Evolutionary conservation across 306 rosid genomes (phyloP), one percentile per base, ranked within the genome.

Genomic region (Acacia crassicarpa): DNA sequence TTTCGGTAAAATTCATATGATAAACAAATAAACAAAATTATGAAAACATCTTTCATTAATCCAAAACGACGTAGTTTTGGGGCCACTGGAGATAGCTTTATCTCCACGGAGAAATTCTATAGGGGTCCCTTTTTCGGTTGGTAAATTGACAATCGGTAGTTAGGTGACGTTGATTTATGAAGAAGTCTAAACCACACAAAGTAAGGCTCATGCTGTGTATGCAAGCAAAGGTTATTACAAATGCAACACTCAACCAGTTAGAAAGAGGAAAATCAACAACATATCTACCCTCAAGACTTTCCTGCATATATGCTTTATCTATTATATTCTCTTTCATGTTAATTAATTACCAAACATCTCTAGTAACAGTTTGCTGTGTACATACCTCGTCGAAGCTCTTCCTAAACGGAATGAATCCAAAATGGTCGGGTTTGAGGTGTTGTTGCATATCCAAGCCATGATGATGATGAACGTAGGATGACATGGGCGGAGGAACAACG

Each of bases 341-440:
- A 6, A 19, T 53, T 15, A 65, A 65, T 16, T 5, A 16, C 67
- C 67, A 25, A 61, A 25, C 33, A 59, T 2, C 49, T 25, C 0
- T 56, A 14, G 35, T 4, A 62, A 25, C 38, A 1, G 19, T 2
- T 20, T 23, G 5, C 41, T 38, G 41, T 15, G 40, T 11, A 16
- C 16, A 16, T 63, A 63, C 69, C 49, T 89, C 89, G 54, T 91
- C 92, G 46, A 91, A 89, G 81, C 78, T 88, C 87, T 90, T 92
- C 43, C 93, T 70, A 79, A 89, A 91, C 5, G 94, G 97, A 15
- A 75, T 83, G 78, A 91, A 92, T 80, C 93, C 86, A 51, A 91
- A 91, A 72, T 91, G 91, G 72, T 92, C 93, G 33, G 94, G 80
- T 78, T 92, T 89, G 33, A 92, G 86, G 16, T 87, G 91, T 22